A percentile compares a stretch with the other conserved stretches of the same genome.
phyloP scores from a whole-genome alignment of 176 grass and related monocot genomes.

The Cenchrus fungigraminus region DNA sequence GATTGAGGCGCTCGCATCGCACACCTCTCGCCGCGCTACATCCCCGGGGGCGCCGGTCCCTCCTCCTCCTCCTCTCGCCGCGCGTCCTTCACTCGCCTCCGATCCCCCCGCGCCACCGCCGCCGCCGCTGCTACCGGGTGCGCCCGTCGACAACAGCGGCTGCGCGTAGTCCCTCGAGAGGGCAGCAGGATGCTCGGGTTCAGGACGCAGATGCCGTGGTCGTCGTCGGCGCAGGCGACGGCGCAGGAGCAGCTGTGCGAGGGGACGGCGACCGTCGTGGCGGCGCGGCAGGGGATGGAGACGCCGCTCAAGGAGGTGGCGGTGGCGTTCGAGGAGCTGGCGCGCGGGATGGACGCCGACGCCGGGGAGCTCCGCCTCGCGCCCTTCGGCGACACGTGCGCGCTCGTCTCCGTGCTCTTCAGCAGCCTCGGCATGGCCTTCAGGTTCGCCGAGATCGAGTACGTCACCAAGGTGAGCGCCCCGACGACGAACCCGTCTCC shows the following conservation, averaged over 20 bases:
- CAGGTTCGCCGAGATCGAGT: conserved; percentile 96
- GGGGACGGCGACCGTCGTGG: conserved; percentile 35
- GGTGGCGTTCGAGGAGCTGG: conserved; percentile 85
- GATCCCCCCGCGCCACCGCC: not conserved
- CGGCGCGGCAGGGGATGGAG: conserved; percentile 46
- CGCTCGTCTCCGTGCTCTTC: conserved; percentile 88
- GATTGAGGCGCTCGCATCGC: conserved; percentile 18
- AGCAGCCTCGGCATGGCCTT: conserved; percentile 90
- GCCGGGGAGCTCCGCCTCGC: conserved; percentile 62
- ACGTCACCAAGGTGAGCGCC: conserved; percentile 75
- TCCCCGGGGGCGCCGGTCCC: not conserved
- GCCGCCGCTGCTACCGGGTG: not conserved
- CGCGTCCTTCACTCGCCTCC: conserved; percentile 11
- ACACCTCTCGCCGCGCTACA: conserved; percentile 48
- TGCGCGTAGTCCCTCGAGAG: not conserved
- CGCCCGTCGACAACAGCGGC: conserved; percentile 14
- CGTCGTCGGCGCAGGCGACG: conserved; percentile 26
- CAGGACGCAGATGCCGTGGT: conserved; percentile 56
- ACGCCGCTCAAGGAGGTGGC: conserved; percentile 70
- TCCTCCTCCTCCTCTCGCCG: conserved; percentile 10
- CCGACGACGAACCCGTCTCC: not conserved
- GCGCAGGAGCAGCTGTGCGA: conserved; percentile 39
- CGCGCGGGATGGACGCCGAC: conserved; percentile 51
- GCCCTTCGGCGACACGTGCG: conserved; percentile 78
- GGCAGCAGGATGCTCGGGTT: conserved; percentile 45